Percentiles rank a stretch among this genome's conserved stretches.
Conservation (phyloP, 2,329 filamentous ascomycete genomes). For the Apiospora koreana region DNA sequence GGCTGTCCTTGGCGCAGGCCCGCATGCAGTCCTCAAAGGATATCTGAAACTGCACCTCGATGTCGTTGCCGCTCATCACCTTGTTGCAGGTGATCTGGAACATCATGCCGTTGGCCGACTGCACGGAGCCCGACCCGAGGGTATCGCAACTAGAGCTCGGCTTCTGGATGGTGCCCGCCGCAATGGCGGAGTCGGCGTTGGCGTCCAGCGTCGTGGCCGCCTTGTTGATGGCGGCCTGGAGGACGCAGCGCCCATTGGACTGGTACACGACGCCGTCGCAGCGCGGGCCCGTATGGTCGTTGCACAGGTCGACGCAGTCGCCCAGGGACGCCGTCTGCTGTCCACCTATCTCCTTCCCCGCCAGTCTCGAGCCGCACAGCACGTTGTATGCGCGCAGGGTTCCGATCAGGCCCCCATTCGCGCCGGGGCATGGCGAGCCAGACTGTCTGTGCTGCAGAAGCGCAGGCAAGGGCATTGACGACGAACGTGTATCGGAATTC, state of each 20-base stretch:
- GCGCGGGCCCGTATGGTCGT: constrained; percentile 13
- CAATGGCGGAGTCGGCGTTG: constrained; percentile 18
- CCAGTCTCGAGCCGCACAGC: neutral
- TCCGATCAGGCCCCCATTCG: constrained; percentile 4
- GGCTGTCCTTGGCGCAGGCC: constrained; percentile 17
- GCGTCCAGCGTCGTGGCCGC: constrained; percentile 15
- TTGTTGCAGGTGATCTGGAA: constrained; percentile 19
- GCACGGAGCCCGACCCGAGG: constrained; percentile 17
- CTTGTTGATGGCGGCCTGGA: constrained; percentile 15
- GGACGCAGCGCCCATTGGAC: constrained; percentile 17
- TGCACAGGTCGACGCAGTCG: neutral
- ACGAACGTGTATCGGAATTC: neutral
- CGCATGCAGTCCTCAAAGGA: constrained; percentile 19
- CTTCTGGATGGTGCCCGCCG: constrained; percentile 16
- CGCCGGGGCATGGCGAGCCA: constrained; percentile 3
- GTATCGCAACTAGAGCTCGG: constrained; percentile 18
- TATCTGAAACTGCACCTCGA: constrained; percentile 22
- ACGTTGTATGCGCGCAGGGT: neutral
- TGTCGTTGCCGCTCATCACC: constrained; percentile 17
- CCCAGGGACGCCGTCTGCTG: neutral
- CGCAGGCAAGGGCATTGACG: neutral
- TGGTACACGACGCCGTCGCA: constrained; percentile 21
- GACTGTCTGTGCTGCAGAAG: neutral
- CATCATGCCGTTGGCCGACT: neutral
- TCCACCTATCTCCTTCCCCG: neutral